Conservation (phyloP, 2,329 filamentous ascomycete species). For the Colletotrichum musicola region DNA sequence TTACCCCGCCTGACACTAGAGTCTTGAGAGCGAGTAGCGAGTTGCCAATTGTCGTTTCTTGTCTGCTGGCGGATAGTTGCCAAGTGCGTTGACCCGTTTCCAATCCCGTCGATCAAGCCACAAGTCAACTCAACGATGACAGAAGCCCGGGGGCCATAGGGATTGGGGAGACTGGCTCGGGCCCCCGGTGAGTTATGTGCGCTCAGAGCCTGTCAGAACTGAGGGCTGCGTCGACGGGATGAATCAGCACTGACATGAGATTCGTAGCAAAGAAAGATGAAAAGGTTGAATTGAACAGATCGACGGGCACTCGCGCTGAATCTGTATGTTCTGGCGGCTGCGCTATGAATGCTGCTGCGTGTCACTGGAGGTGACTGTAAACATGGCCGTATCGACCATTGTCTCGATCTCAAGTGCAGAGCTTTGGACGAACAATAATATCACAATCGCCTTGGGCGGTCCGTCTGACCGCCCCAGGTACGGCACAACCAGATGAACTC, state of each 20-base stretch:
- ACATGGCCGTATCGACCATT: not conserved
- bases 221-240: not conserved
- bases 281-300: not conserved
- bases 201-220: not conserved
- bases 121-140: not conserved
- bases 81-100: not conserved
- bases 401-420: not conserved
- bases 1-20: not conserved
- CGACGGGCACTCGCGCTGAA: not conserved
- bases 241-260: constrained; percentile 2
- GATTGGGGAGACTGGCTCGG: not conserved
- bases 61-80: not conserved
- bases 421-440: not conserved
- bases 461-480: not conserved
- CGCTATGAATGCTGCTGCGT: not conserved
- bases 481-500: constrained; percentile 12
- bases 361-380: not conserved
- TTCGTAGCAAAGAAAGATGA: not conserved
- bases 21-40: not conserved
- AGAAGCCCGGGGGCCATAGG: not conserved
- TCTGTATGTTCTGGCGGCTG: not conserved
- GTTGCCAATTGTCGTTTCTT: not conserved
- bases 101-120: constrained; percentile 1
- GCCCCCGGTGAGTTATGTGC: not conserved
- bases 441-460: not conserved